Conservation (phyloP, 2,329 filamentous ascomycete genomes). For the Chaetothyriales sp. region DNA sequence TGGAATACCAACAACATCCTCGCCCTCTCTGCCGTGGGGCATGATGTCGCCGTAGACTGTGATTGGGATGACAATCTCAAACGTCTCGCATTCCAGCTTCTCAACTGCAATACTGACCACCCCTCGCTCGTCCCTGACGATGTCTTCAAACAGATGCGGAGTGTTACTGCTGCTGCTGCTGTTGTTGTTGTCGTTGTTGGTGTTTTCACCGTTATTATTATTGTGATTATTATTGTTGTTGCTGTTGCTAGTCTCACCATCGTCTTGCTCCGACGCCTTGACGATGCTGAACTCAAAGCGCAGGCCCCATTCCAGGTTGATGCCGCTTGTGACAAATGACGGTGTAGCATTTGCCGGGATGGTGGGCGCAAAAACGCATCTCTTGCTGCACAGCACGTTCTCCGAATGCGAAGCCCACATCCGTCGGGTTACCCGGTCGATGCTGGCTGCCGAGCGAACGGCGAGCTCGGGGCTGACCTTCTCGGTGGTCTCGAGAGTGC, state of each 20-base stretch:
- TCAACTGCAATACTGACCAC: slow-evolving; percentile 64
- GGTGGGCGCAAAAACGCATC: slow-evolving; percentile 65
- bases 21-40: slow-evolving; percentile 22
- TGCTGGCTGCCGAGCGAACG: slow-evolving; percentile 68
- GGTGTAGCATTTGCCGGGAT: slow-evolving; percentile 73
- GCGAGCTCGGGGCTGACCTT: slow-evolving; percentile 66
- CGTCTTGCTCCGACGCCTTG: slow-evolving; percentile 22
- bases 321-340: slow-evolving; percentile 78
- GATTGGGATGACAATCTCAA: slow-evolving; percentile 74
- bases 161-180: slow-evolving; percentile 12
- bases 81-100: slow-evolving; percentile 68
- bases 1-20: slow-evolving; percentile 17
- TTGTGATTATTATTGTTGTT: slow-evolving; percentile 15
- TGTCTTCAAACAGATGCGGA: slow-evolving; percentile 56
- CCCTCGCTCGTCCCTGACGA: slow-evolving; percentile 64
- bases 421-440: slow-evolving; percentile 72
- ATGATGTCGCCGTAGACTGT: slow-evolving; percentile 54
- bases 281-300: slow-evolving; percentile 86
- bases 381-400: slow-evolving; percentile 64
- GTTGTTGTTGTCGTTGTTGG: slow-evolving; percentile 14
- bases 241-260: slow-evolving; percentile 15
- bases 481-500: slow-evolving; percentile 74
- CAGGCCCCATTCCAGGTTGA: slow-evolving; percentile 77
- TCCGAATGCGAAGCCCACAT: slow-evolving; percentile 66
- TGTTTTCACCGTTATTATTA: no score